A percentile compares a stretch with the other conserved stretches of the same genome.
Evolutionary conservation across 495 filamentous ascomycete species (phyloP).

Genomic region (Neurospora intermedia): DNA sequence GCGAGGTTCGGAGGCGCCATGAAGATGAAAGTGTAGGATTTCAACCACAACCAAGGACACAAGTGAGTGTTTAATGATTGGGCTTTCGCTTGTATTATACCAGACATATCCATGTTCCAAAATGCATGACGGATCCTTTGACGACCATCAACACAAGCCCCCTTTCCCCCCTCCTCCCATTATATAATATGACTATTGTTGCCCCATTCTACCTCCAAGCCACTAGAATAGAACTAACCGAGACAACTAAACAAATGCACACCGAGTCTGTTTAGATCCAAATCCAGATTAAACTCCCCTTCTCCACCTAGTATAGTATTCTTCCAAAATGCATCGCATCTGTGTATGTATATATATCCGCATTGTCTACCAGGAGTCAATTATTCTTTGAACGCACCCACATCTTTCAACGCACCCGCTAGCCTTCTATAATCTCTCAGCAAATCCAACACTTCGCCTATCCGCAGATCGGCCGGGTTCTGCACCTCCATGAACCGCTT

Average conservation of each 20-base stretch:
- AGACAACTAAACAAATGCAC: not conserved
- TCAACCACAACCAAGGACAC: no score
- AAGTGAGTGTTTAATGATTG: no score
- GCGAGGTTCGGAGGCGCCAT: no score
- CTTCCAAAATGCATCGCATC: not conserved
- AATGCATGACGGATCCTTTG: no score
- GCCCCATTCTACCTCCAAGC: no score
- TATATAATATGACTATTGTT: no score
- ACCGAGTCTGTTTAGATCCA: not conserved
- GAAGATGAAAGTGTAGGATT: no score
- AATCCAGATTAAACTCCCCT: not conserved
- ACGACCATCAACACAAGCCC: no score
- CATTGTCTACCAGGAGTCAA: not conserved
- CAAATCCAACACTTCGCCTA: slow-evolving; percentile 74
- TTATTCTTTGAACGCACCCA: slow-evolving; percentile 44
- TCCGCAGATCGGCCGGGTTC: slow-evolving; percentile 63
- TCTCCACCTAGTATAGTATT: not conserved
- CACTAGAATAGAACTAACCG: not conserved
- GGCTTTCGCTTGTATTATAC: no score
- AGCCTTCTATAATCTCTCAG: slow-evolving; percentile 82
- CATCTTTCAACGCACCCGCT: slow-evolving; percentile 52
- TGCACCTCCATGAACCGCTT: slow-evolving; percentile 72
- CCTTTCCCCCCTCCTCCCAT: no score
- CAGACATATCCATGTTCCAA: no score
- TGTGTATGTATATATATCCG: not conserved